Evolutionary conservation across 257 asterid species (phyloP).

Genomic region (Cinchona pubescens): DNA sequence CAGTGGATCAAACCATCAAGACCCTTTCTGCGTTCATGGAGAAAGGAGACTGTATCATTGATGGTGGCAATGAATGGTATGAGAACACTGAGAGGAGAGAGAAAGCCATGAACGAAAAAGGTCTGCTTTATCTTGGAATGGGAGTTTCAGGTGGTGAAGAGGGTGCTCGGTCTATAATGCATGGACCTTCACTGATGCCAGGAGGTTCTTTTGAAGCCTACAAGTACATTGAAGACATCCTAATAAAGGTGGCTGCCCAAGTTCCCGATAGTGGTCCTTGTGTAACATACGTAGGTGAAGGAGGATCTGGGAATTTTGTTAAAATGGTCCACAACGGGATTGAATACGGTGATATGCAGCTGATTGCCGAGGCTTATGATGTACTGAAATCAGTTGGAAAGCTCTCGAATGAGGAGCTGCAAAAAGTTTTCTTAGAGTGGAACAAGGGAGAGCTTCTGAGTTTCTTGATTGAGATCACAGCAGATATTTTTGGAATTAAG

Average conservation of each 20-base stretch:
- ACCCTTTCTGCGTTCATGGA: slow-evolving; percentile 88
- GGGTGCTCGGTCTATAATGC: slow-evolving; percentile 90
- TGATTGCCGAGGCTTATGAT: slow-evolving; percentile 89
- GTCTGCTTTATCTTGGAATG: slow-evolving; percentile 92
- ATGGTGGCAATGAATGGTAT: slow-evolving; percentile 98
- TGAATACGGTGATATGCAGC: slow-evolving; percentile 97
- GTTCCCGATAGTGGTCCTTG: slow-evolving; percentile 97
- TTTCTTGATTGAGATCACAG: slow-evolving; percentile 92
- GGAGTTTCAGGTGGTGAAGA: slow-evolving; percentile 99
- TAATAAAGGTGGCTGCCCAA: slow-evolving; percentile 89
- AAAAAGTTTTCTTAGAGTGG: slow-evolving; percentile 76
- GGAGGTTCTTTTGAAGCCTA: slow-evolving; percentile 86
- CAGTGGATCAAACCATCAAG: slow-evolving; percentile 89
- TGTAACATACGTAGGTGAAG: slow-evolving; percentile 85
- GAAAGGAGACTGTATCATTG: slow-evolving; percentile 91
- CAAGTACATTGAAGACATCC: slow-evolving; percentile 77
- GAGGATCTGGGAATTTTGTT: slow-evolving; percentile 91
- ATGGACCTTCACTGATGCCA: slow-evolving; percentile 96
- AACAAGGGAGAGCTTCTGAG: slow-evolving; percentile 92
- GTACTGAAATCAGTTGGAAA: slow-evolving; percentile 89
- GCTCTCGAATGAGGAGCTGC: slow-evolving; percentile 75
- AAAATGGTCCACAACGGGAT: slow-evolving; percentile 96
- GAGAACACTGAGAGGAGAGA: slow-evolving; percentile 97
- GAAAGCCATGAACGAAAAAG: slow-evolving; percentile 66
- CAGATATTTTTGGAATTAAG: slow-evolving; percentile 88